Percentiles rank a stretch among this genome's conserved stretches.
These are phyloP conservation scores for Cyberlindnera maritima DNA, from an alignment of 805 yeast genomes.

Conservation along the genomic window DNA sequence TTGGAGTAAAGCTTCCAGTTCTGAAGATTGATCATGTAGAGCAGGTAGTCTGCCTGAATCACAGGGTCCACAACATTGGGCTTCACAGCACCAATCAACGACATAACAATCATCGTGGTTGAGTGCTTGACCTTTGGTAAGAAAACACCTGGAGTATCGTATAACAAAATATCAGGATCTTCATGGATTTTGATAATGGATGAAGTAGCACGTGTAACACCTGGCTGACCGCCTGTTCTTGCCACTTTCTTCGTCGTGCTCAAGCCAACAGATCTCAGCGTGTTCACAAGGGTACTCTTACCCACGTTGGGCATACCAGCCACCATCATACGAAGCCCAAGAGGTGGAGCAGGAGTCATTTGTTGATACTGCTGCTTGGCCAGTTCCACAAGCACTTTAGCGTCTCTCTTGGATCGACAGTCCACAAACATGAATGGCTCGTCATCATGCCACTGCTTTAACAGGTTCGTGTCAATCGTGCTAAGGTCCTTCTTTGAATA, in stretches of 20 bases:
- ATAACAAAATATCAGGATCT: slow-evolving; percentile 63
- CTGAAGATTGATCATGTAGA: slow-evolving; percentile 69
- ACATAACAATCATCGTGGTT: slow-evolving; percentile 70
- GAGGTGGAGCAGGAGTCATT: slow-evolving; percentile 71
- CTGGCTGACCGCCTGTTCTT: slow-evolving; percentile 82
- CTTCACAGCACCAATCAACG: slow-evolving; percentile 74
- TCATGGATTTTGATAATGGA: slow-evolving; percentile 64
- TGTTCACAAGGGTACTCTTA: slow-evolving; percentile 82
- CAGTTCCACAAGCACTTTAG: slow-evolving; percentile 45
- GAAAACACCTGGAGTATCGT: slow-evolving; percentile 93
- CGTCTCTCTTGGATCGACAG: slow-evolving; percentile 49
- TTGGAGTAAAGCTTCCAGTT: slow-evolving; percentile 32
- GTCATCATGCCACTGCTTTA: slow-evolving; percentile 48
- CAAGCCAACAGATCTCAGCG: slow-evolving; percentile 45
- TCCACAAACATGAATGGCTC: slow-evolving; percentile 57
- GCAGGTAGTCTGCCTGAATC: slow-evolving; percentile 79
- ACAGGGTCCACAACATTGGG: slow-evolving; percentile 74
- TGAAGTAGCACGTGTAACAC: slow-evolving; percentile 79
- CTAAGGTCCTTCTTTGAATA: slow-evolving; percentile 78
- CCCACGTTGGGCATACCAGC: slow-evolving; percentile 99
- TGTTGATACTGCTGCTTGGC: slow-evolving; percentile 43
- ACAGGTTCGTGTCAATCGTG: slow-evolving; percentile 36
- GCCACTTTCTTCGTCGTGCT: slow-evolving; percentile 63
- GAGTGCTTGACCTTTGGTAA: slow-evolving; percentile 66
- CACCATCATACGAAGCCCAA: slow-evolving; percentile 74